A percentile compares a stretch with the other conserved stretches of the same genome.
Evolutionary conservation across 169 alveolate genomes (phyloP).

Genomic region (Toxoplasma gondii): DNA sequence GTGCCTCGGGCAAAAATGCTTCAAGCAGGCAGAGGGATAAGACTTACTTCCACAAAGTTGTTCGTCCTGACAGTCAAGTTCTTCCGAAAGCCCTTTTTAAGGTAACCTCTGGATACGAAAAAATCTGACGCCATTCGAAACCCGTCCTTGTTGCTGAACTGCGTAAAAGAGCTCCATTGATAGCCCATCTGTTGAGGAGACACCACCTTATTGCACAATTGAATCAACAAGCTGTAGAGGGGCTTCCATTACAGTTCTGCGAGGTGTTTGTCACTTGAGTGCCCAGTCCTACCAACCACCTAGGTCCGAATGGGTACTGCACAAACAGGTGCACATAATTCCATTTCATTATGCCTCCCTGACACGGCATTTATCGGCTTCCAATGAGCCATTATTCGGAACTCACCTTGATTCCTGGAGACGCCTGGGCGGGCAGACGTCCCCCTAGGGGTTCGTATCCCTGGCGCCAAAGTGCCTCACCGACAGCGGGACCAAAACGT

Average conservation of each 20-base stretch:
- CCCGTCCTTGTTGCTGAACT: constrained; percentile 10
- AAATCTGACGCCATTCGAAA: background rate
- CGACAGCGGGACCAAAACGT: background rate
- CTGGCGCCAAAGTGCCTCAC: background rate
- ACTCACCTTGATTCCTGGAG: background rate
- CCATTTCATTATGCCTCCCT: too few relatives aligned
- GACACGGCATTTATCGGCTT: too few relatives aligned
- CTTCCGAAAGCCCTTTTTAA: background rate
- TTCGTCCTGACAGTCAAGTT: background rate
- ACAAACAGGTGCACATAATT: too few relatives aligned
- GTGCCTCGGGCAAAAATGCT: too few relatives aligned
- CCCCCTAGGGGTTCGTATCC: constrained; percentile 44
- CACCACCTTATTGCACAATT: too few relatives aligned
- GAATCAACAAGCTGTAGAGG: too few relatives aligned
- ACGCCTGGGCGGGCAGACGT: constrained; percentile 1
- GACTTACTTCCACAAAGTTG: background rate
- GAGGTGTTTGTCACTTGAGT: too few relatives aligned
- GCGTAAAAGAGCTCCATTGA: background rate
- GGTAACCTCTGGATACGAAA: constrained; percentile 3
- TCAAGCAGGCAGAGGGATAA: too few relatives aligned
- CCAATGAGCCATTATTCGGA: background rate
- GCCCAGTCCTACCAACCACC: too few relatives aligned
- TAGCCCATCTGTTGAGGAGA: constrained; percentile 7
- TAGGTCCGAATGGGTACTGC: too few relatives aligned
- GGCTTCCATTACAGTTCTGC: too few relatives aligned